These are phyloP conservation scores for Pyrus pyrifolia DNA, from an alignment of 306 rosid genomes.

Conservation along the genomic window DNA sequence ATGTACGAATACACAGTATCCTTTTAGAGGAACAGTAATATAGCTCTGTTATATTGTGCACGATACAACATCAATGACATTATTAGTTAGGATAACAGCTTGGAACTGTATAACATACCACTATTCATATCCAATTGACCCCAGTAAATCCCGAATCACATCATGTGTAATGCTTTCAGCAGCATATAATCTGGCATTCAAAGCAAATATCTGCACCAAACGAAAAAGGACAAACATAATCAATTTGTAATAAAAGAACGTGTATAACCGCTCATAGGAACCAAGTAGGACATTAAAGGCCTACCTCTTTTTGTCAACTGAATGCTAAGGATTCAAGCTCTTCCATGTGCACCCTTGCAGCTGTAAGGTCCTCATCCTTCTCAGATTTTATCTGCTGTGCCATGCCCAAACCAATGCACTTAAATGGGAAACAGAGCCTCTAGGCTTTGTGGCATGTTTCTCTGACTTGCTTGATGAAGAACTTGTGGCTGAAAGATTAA, in stretches of 20 bases:
- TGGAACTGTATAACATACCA: slow-evolving; percentile 36
- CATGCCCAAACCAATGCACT: slow-evolving; percentile 92
- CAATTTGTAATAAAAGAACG: not conserved
- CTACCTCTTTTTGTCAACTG: slow-evolving; percentile 78
- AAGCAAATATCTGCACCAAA: slow-evolving; percentile 57
- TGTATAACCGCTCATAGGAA: not conserved
- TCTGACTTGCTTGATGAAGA: slow-evolving; percentile 68
- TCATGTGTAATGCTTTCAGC: slow-evolving; percentile 98
- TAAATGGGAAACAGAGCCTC: slow-evolving; percentile 95
- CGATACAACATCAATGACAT: not conserved
- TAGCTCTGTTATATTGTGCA: not conserved
- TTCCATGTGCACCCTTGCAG: slow-evolving; percentile 66
- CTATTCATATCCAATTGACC: slow-evolving; percentile 92
- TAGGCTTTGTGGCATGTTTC: slow-evolving; percentile 49
- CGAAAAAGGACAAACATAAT: slow-evolving; percentile 5
- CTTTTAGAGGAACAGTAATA: not conserved
- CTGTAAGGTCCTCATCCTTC: slow-evolving; percentile 76
- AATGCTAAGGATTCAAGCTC: slow-evolving; percentile 73
- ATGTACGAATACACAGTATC: no score
- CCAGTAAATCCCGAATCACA: slow-evolving; percentile 82
- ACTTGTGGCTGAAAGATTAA: slow-evolving; percentile 12
- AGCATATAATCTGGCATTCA: slow-evolving; percentile 76
- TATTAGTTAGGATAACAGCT: not conserved
- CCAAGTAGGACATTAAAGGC: slow-evolving; percentile 15
- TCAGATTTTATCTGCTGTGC: slow-evolving; percentile 80